These are phyloP conservation scores for Priceomyces melissophilus DNA, from an alignment of 805 yeast species.

Conservation along the genomic window DNA sequence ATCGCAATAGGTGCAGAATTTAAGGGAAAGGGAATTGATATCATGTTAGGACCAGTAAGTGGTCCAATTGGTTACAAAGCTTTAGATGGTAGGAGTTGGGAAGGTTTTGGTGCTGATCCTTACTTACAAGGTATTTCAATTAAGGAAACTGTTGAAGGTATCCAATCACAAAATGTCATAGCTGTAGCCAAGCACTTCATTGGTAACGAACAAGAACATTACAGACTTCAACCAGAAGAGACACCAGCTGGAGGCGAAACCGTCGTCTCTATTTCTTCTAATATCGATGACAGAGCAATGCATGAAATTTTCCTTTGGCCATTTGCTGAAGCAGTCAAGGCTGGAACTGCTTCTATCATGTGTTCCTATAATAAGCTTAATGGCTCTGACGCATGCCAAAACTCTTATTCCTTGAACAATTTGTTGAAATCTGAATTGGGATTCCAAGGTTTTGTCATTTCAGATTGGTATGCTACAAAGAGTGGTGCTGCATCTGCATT, in stretches of 20 bases:
- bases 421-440: slow-evolving; percentile 55
- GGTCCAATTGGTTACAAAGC: slow-evolving; percentile 5
- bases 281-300: slow-evolving; percentile 7
- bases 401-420: slow-evolving; percentile 39
- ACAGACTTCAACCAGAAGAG: slow-evolving; percentile 6
- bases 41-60: slow-evolving; percentile 3
- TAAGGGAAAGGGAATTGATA: slow-evolving; percentile 2
- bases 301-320: slow-evolving; percentile 55
- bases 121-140: slow-evolving; percentile 8
- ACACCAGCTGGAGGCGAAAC: slow-evolving; percentile 6
- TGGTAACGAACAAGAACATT: slow-evolving; percentile 4
- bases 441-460: slow-evolving; percentile 54
- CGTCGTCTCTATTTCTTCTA: slow-evolving; percentile 6
- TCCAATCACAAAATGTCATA: slow-evolving; percentile 5
- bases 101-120: slow-evolving; percentile 9
- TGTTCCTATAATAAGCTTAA: slow-evolving; percentile 62
- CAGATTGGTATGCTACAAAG: slow-evolving; percentile 64
- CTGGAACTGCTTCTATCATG: slow-evolving; percentile 52
- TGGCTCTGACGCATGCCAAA: slow-evolving; percentile 55
- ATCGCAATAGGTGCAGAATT: slow-evolving; percentile 2
- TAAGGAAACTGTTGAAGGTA: slow-evolving; percentile 6
- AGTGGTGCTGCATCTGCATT: slow-evolving; percentile 44
- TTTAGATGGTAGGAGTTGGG: slow-evolving; percentile 8
- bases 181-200: slow-evolving; percentile 9
- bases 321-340: slow-evolving; percentile 8